Percentiles rank a stretch among this genome's conserved stretches.
phyloP scores from a whole-genome alignment of 805 yeast species.

The Wickerhamiella australiensis region DNA sequence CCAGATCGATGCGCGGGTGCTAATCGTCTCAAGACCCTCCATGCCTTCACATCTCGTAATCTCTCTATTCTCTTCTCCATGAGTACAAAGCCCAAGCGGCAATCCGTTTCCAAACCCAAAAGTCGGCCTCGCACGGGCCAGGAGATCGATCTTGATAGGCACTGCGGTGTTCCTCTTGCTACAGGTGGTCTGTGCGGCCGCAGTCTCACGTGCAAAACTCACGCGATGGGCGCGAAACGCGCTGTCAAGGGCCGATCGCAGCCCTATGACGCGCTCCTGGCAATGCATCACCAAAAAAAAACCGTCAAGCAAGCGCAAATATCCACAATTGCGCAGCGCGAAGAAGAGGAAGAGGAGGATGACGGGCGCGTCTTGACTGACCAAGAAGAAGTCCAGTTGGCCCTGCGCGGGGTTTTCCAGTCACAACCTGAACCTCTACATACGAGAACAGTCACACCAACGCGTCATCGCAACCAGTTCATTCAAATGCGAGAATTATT shows the following conservation, averaged over 20 bases:
- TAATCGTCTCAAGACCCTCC: not conserved
- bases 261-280: slow-evolving; percentile 76
- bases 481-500: slow-evolving; percentile 80
- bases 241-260: slow-evolving; percentile 90
- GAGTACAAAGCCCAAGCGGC: slow-evolving; percentile 2
- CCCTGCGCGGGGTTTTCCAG: slow-evolving; percentile 68
- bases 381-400: slow-evolving; percentile 84
- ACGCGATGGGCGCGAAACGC: slow-evolving; percentile 96
- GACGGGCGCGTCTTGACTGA: slow-evolving; percentile 41
- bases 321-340: slow-evolving; percentile 26
- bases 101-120: slow-evolving; percentile 1
- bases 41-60: not conserved
- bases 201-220: slow-evolving; percentile 92
- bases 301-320: slow-evolving; percentile 48
- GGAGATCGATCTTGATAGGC: slow-evolving; percentile 32
- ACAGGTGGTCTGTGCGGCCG: slow-evolving; percentile 93
- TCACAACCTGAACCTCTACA: slow-evolving; percentile 74
- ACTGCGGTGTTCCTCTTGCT: slow-evolving; percentile 91
- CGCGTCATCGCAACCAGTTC: slow-evolving; percentile 53
- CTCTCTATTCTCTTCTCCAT: not conserved
- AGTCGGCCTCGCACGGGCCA: slow-evolving; percentile 5
- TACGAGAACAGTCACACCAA: slow-evolving; percentile 52
- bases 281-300: slow-evolving; percentile 82
- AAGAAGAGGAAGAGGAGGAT: slow-evolving; percentile 27
- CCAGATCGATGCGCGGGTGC: no score